A percentile compares a stretch with the other conserved stretches of the same genome.
Evolutionary conservation across 2,329 filamentous ascomycete genomes (phyloP).

Genomic region (Aspergillus terreus): DNA sequence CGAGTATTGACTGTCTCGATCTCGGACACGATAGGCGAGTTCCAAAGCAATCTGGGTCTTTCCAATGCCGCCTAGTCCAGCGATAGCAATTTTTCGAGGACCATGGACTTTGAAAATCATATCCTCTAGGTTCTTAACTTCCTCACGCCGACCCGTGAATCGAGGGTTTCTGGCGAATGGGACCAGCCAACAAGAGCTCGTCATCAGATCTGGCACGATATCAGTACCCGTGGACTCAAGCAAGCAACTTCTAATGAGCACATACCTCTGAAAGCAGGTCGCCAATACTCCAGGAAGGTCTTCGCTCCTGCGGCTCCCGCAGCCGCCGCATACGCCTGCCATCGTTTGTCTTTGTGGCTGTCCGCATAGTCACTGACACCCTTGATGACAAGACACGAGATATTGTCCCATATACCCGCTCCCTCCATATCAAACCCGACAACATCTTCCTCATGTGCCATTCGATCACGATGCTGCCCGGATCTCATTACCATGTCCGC

Average conservation of each 20-base stretch:
- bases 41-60: neutral
- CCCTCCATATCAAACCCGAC: neutral
- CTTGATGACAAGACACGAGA: neutral
- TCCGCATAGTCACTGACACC: neutral
- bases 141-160: neutral
- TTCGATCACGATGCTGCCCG: neutral
- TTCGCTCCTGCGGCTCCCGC: neutral
- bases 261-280: neutral
- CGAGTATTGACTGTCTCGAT: constrained; percentile 9
- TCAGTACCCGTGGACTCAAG: neutral
- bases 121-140: neutral
- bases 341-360: neutral
- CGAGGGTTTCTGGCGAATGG: constrained; percentile 13
- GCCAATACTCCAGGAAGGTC: neutral
- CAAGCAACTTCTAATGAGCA: neutral
- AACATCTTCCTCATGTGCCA: neutral
- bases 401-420: neutral
- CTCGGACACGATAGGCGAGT: constrained; percentile 10
- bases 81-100: neutral
- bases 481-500: constrained; percentile 2
- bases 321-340: neutral
- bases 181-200: constrained; percentile 4
- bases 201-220: constrained; percentile 3
- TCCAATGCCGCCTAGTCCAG: neutral
- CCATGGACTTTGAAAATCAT: neutral